Evolutionary conservation across 768 basidiomycete species (phyloP).

Genomic region (Agrocybe praecox): DNA sequence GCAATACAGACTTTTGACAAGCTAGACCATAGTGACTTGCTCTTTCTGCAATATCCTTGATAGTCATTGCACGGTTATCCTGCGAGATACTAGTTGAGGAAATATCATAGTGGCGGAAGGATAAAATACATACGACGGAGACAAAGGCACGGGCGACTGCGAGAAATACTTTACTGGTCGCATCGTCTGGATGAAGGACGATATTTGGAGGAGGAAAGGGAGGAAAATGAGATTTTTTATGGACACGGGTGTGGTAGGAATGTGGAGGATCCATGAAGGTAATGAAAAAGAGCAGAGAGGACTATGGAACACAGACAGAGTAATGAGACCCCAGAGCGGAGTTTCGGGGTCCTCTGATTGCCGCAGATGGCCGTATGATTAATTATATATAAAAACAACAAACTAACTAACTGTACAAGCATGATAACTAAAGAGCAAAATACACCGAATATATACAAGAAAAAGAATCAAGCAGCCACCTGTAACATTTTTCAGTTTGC

Average conservation of each 20-base stretch:
- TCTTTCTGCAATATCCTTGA: constrained; percentile 82
- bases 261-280: constrained; percentile 28
- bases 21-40: constrained; percentile 63
- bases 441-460: constrained; percentile 13
- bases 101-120: constrained; percentile 10
- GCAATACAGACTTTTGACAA: constrained; percentile 67
- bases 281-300: background rate
- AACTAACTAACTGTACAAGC: constrained; percentile 18
- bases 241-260: constrained; percentile 57
- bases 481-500: constrained; percentile 4
- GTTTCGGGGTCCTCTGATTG: constrained; percentile 24
- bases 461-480: constrained; percentile 22
- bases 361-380: constrained; percentile 28
- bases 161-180: constrained; percentile 68
- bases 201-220: constrained; percentile 64
- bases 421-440: constrained; percentile 13
- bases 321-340: background rate
- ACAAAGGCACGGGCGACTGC: constrained; percentile 75
- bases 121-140: constrained; percentile 59
- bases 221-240: constrained; percentile 46
- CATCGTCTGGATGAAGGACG: constrained; percentile 76
- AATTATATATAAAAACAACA: constrained; percentile 4
- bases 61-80: constrained; percentile 85
- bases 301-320: background rate
- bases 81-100: constrained; percentile 28